phyloP scores from a whole-genome alignment of 495 filamentous ascomycete species.

The Glonium stellatum region DNA sequence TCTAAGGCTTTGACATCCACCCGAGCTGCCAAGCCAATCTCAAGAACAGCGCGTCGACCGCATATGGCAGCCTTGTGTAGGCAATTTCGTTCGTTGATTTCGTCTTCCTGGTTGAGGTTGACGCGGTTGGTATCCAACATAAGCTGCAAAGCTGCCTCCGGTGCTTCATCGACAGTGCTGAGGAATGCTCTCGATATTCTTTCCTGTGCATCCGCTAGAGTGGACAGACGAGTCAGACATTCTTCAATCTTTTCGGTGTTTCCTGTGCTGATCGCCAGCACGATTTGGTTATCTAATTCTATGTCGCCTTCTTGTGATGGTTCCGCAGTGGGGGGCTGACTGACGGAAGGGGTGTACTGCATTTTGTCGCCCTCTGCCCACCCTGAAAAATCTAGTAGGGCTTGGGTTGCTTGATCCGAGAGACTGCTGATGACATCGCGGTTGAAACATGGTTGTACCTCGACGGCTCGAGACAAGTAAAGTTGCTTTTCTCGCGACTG shows the following conservation, averaged over 20 bases:
- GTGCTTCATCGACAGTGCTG: conserved; percentile 76
- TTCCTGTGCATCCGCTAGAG: conserved; percentile 54
- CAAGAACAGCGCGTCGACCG: conserved; percentile 67
- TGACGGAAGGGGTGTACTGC: conserved; percentile 46
- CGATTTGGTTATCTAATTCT: conserved; percentile 79
- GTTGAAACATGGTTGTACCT: conserved; percentile 98
- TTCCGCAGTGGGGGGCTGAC: conserved; percentile 1
- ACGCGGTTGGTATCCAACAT: conserved; percentile 76
- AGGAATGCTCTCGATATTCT: conserved; percentile 84
- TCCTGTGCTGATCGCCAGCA: conserved; percentile 75
- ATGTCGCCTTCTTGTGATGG: conserved; percentile 53
- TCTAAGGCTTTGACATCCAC: conserved; percentile 76
- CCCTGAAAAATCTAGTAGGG: conserved; percentile 82
- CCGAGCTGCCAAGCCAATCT: conserved; percentile 58
- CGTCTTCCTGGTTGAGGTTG: conserved; percentile 81
- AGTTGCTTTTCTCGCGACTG: conserved; percentile 94
- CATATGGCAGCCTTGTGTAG: conserved; percentile 92
- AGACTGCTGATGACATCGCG: conserved; percentile 90
- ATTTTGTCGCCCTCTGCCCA: conserved; percentile 96
- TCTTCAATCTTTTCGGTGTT: conserved; percentile 58
- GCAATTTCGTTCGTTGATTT: conserved; percentile 95
- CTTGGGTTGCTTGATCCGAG: conserved; percentile 91
- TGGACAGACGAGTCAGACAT: conserved; percentile 51
- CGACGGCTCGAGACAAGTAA: conserved; percentile 89
- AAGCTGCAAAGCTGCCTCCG: conserved; percentile 64